These are phyloP conservation scores for Didymella exigua DNA, from an alignment of 2,329 filamentous ascomycete species.

Conservation along the genomic window DNA sequence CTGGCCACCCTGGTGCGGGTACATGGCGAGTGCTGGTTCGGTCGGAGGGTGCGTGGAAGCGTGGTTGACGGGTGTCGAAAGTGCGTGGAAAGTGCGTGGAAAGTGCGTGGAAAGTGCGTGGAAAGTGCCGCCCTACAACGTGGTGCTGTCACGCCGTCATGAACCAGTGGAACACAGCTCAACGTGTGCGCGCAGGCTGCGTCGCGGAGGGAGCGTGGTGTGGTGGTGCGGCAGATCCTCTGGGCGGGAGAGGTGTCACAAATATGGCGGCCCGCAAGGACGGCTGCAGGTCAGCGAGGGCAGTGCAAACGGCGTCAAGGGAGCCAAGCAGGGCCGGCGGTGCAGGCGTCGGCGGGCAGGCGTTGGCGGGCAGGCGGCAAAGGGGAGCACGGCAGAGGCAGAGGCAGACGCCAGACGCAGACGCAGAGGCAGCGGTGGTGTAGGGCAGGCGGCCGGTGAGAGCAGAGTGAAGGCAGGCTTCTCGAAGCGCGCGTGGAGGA, in stretches of 20 bases:
- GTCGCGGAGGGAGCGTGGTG: constrained; percentile 17
- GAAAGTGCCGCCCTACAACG: constrained; percentile 25
- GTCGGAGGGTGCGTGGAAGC: neutral
- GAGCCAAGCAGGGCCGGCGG: constrained; percentile 7
- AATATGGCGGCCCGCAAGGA: constrained; percentile 38
- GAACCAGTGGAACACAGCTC: constrained; percentile 26
- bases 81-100: constrained; percentile 5
- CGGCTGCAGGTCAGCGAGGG: constrained; percentile 40
- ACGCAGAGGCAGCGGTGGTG: neutral
- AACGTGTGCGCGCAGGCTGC: constrained; percentile 11
- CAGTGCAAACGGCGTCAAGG: constrained; percentile 15
- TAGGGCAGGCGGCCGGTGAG: neutral
- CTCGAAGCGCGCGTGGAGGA: constrained; percentile 41
- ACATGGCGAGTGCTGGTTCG: constrained; percentile 30
- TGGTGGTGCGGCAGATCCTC: constrained; percentile 29
- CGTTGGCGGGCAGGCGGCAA: neutral
- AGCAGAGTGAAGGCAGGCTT: constrained; percentile 26
- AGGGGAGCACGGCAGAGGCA: neutral
- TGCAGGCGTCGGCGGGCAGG: constrained; percentile 13
- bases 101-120: constrained; percentile 5
- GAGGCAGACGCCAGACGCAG: neutral
- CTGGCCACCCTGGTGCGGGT: constrained; percentile 45
- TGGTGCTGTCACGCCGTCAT: constrained; percentile 38
- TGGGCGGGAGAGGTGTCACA: constrained; percentile 42
- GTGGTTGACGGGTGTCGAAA: constrained; percentile 9